Evolutionary conservation across 345 rosid species (phyloP).

Genomic region (Crucihimalaya himalaica): DNA sequence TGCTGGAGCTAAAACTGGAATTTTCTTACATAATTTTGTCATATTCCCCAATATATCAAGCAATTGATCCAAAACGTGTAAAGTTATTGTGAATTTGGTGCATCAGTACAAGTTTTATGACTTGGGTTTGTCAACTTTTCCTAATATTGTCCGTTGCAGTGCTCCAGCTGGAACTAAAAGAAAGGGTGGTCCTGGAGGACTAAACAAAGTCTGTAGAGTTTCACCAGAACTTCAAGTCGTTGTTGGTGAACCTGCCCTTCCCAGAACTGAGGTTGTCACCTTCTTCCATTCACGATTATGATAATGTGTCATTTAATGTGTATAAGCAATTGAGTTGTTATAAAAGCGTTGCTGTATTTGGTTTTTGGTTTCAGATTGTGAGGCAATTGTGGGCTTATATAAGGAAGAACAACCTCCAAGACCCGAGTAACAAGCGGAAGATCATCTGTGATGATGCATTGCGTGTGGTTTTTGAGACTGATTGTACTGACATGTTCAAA

Average conservation of each 20-base stretch:
- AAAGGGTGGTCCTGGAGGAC: constrained; percentile 93
- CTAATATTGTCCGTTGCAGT: constrained; percentile 46
- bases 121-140: constrained; percentile 11
- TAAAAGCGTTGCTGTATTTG: neutral
- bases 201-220: constrained; percentile 95
- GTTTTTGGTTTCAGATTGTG: constrained; percentile 63
- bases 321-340: constrained; percentile 2
- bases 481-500: constrained; percentile 98
- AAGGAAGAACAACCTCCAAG: constrained; percentile 96
- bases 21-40: neutral
- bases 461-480: constrained; percentile 89
- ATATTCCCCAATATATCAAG: neutral
- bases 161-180: constrained; percentile 75
- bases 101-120: constrained; percentile 15
- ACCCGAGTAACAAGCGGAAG: constrained; percentile 97
- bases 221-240: constrained; percentile 86
- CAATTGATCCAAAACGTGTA: neutral
- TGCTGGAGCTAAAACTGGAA: neutral
- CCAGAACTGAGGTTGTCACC: constrained; percentile 79
- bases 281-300: neutral
- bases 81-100: neutral
- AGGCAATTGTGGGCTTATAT: constrained; percentile 97
- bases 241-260: constrained; percentile 94
- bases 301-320: neutral
- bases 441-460: constrained; percentile 93